Base-by-base conservation (phyloP, 75 land plant species). In the Sequoia sempervirens region DNA sequence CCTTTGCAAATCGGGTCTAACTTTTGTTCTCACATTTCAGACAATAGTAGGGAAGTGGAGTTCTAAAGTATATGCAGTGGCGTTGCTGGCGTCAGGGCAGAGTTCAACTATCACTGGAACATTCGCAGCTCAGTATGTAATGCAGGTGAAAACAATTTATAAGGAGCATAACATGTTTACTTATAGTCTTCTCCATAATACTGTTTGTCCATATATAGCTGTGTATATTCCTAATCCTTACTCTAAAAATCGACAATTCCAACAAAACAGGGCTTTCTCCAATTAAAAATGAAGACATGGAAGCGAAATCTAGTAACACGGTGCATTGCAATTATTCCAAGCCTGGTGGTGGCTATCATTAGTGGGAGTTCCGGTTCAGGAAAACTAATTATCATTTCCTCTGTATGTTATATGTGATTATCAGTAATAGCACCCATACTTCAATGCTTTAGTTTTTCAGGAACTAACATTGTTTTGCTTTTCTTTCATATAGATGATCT, bases 21-120 rank as follows among this genome's bases (percentile, higher is more conserved):
- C 20, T 30, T 40, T 32, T 74, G 76, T 38, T 79, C 84, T 11
- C 75, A 85, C 41, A 37, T 82, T 68, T 37, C 20, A 84, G 85
- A 80, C 36, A 17, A 40, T 84, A 2, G 69, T 85, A 37, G 86
- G 86, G 37, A 81, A 64, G 0, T 85, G 84, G 84, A 85, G 86
- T 68, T 81, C 83, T 23, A 82, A 53, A 32, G 23, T 85, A 13
- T 85, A 50, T 47, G 86, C 79, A 50, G 61, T 85, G 43, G 80
- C 86, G 28, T 72, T 89, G 56, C 76, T 89, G 14, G 90, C 90
- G 41, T 87, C 83, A 1, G 90, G 90, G 9, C 90, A 89, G 50
- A 40, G 41, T 40, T 40, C 41, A 40, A 40, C 41, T 40, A 40
- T 40, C 41, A 40, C 41, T 1, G 41, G 41, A 40, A 40, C 41